A percentile compares a stretch with the other conserved stretches of the same genome.
These are phyloP conservation scores for Cyclotella distinguenda DNA, from an alignment of 108 stramenopile genomes.

Conservation along the genomic window DNA sequence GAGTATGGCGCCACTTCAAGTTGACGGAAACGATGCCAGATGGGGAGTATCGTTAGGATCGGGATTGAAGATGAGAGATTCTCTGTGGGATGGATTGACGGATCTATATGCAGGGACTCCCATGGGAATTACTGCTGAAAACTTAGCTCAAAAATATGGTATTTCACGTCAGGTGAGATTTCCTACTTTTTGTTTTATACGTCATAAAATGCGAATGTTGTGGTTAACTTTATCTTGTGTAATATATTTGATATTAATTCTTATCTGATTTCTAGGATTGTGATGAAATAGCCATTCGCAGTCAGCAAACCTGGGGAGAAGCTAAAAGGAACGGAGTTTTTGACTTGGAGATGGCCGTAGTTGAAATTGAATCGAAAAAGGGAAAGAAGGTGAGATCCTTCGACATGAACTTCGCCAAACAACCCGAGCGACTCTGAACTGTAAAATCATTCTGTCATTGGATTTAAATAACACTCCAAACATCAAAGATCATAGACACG, in stretches of 20 bases:
- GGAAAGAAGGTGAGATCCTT: constrained; percentile 48
- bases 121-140: constrained; percentile 99
- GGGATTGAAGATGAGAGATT: constrained; percentile 72
- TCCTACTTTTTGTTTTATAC: neutral
- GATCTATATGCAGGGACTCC: constrained; percentile 88
- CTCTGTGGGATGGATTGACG: constrained; percentile 84
- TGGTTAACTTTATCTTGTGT: no score
- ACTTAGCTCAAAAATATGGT: constrained; percentile 89
- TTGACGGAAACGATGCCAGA: constrained; percentile 83
- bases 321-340: constrained; percentile 83
- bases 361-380: constrained; percentile 89
- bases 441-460: neutral
- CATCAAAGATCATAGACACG: constrained; percentile 63
- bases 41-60: constrained; percentile 89
- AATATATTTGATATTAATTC: no score
- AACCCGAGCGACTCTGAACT: neutral
- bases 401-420: neutral
- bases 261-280: no score
- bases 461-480: neutral
- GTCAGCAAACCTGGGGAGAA: constrained; percentile 82
- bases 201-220: no score
- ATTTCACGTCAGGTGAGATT: constrained; percentile 75
- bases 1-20: constrained; percentile 88
- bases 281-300: constrained; percentile 86
- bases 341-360: constrained; percentile 89